Evolutionary conservation across 805 yeast species (phyloP).

Genomic region (Monosporozyma solicola): DNA sequence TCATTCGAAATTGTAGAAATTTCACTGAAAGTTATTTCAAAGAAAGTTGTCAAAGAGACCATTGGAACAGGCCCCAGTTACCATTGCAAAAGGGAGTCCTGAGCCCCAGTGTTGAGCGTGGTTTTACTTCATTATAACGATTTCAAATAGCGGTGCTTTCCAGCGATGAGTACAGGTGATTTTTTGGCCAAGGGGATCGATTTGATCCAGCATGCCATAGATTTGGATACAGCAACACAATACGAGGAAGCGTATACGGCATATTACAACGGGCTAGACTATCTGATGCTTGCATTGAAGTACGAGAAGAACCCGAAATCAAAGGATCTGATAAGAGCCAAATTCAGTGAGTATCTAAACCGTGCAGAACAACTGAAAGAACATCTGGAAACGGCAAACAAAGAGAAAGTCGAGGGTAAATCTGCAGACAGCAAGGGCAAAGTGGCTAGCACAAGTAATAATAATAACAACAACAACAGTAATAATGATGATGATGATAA

Average conservation of each 20-base stretch:
- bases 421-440: slow-evolving; percentile 25
- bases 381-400: slow-evolving; percentile 50
- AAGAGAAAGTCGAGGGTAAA: slow-evolving; percentile 43
- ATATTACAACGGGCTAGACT: slow-evolving; percentile 88
- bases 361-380: slow-evolving; percentile 92
- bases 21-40: not conserved
- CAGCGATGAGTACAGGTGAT: slow-evolving; percentile 45
- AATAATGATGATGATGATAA: slow-evolving; percentile 54
- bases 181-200: slow-evolving; percentile 93
- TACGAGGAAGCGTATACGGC: slow-evolving; percentile 92
- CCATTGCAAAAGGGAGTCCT: no score
- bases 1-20: not conserved
- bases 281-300: slow-evolving; percentile 89
- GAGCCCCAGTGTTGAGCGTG: no score
- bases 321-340: slow-evolving; percentile 78
- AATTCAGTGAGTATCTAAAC: slow-evolving; percentile 82
- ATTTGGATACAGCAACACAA: slow-evolving; percentile 79
- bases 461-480: slow-evolving; percentile 30
- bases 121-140: not conserved
- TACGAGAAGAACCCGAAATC: slow-evolving; percentile 87
- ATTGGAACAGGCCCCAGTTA: no score
- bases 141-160: not conserved
- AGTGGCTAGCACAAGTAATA: slow-evolving; percentile 39
- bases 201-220: slow-evolving; percentile 87
- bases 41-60: not conserved